Percentiles rank a stretch among this genome's conserved stretches.
Evolutionary conservation across 2,329 filamentous ascomycete species (phyloP).

Genomic region (Colletotrichum orbiculare): DNA sequence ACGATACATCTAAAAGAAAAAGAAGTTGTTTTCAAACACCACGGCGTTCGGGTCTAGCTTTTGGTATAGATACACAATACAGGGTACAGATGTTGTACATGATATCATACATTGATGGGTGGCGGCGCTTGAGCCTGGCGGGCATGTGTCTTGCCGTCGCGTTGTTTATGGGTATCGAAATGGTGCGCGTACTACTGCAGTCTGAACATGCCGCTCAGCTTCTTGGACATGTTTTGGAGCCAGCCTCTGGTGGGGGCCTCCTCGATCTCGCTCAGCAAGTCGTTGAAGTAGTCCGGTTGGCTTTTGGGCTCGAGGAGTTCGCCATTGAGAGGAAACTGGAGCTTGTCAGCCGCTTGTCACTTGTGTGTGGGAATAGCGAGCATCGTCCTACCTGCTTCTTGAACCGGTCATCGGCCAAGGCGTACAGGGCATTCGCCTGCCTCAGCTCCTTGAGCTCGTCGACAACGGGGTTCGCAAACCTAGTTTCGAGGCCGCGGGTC

Average conservation of each 20-base stretch:
- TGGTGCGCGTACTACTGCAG: slow-evolving; percentile 54
- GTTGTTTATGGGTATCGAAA: background rate
- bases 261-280: slow-evolving; percentile 71
- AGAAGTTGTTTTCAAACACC: slow-evolving; percentile 13
- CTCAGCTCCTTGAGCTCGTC: slow-evolving; percentile 62
- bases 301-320: slow-evolving; percentile 67
- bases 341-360: too few relatives aligned
- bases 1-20: slow-evolving; percentile 75
- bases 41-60: slow-evolving; percentile 21
- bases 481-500: slow-evolving; percentile 54
- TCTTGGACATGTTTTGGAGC: slow-evolving; percentile 62
- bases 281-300: slow-evolving; percentile 72
- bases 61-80: slow-evolving; percentile 36
- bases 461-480: slow-evolving; percentile 40
- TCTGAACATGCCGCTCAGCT: slow-evolving; percentile 69
- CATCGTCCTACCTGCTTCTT: slow-evolving; percentile 59
- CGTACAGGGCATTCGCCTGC: slow-evolving; percentile 70
- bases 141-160: slow-evolving; percentile 9
- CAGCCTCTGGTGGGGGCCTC: slow-evolving; percentile 69
- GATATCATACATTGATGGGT: slow-evolving; percentile 29
- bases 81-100: slow-evolving; percentile 37
- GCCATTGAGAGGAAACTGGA: slow-evolving; percentile 53
- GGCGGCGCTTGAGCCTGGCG: slow-evolving; percentile 1
- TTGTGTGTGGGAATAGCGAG: background rate
- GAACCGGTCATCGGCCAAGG: slow-evolving; percentile 70